Evolutionary conservation across 208 protist genomes (phyloP).

Genomic region (Naegleria lovaniensis): DNA sequence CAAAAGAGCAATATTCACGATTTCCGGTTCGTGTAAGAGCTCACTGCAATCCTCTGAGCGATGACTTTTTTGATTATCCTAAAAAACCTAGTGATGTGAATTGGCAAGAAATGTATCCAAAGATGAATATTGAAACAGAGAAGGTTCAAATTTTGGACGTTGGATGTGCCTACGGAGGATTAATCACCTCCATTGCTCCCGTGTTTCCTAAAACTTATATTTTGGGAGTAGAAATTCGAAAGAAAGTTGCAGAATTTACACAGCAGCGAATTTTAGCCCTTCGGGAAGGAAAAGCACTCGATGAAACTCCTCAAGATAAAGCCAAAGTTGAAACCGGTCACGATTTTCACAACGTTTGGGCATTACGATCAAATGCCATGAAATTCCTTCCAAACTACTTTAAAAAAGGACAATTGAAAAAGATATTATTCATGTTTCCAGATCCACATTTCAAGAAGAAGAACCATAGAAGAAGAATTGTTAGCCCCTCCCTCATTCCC

Average conservation of each 20-base stretch:
- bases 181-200: conserved; percentile 74
- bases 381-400: conserved; percentile 95
- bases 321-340: conserved; percentile 32
- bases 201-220: conserved; percentile 82
- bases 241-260: conserved; percentile 83
- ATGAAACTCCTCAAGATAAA: neutral
- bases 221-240: conserved; percentile 91
- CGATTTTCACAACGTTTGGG: conserved; percentile 85
- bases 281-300: conserved; percentile 31
- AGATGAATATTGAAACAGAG: conserved; percentile 45
- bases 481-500: conserved; percentile 80
- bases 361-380: conserved; percentile 93
- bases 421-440: conserved; percentile 95
- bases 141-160: conserved; percentile 81
- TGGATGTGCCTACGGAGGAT: conserved; percentile 94
- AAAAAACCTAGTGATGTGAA: conserved; percentile 60
- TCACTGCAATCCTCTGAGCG: conserved; percentile 81
- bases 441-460: conserved; percentile 97
- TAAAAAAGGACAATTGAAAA: conserved; percentile 81
- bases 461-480: conserved; percentile 92
- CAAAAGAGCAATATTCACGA: conserved; percentile 56
- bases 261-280: conserved; percentile 63
- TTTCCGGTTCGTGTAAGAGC: conserved; percentile 75
- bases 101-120: conserved; percentile 32
- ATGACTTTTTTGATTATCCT: conserved; percentile 70